phyloP scores from a whole-genome alignment of 208 protist species.

The Hexamita inflata region DNA sequence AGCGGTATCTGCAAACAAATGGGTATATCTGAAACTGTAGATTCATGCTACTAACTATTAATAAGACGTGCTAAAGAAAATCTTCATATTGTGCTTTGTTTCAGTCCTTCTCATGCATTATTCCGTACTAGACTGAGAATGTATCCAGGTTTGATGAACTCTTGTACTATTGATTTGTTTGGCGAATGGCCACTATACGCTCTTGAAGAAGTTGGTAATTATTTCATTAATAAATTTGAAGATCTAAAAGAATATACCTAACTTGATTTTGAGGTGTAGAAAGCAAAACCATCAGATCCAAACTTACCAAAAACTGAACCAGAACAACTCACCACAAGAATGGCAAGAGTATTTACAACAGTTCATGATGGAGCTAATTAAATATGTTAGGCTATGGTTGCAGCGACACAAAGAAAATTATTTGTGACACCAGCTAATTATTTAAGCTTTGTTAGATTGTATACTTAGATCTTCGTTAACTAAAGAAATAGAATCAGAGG shows the following conservation, averaged over 20 bases:
- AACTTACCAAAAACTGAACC: neutral
- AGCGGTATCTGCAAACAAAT: neutral
- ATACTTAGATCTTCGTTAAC: slow-evolving; percentile 67
- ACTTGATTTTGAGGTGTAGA: slow-evolving; percentile 51
- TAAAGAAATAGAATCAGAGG: slow-evolving; percentile 39
- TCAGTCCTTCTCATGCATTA: slow-evolving; percentile 54
- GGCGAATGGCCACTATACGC: slow-evolving; percentile 84
- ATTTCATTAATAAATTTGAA: slow-evolving; percentile 64
- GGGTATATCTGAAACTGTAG: slow-evolving; percentile 10
- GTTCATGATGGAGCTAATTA: neutral
- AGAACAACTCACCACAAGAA: neutral
- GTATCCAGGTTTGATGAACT: slow-evolving; percentile 87
- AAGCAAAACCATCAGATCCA: slow-evolving; percentile 43
- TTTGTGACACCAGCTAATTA: slow-evolving; percentile 94
- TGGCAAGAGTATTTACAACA: neutral
- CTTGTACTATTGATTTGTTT: slow-evolving; percentile 94
- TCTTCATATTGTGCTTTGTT: slow-evolving; percentile 46
- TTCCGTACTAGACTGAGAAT: slow-evolving; percentile 84
- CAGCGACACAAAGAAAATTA: slow-evolving; percentile 65
- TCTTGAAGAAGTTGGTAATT: slow-evolving; percentile 70
- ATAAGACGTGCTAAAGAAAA: slow-evolving; percentile 35
- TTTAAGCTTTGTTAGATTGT: slow-evolving; percentile 78
- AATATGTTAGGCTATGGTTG: neutral
- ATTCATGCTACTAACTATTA: slow-evolving; percentile 43
- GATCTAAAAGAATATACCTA: slow-evolving; percentile 52